Evolutionary conservation across 805 yeast species (phyloP), one percentile per base, ranked within the genome.

Genomic region (Ogataea trehalophila): DNA sequence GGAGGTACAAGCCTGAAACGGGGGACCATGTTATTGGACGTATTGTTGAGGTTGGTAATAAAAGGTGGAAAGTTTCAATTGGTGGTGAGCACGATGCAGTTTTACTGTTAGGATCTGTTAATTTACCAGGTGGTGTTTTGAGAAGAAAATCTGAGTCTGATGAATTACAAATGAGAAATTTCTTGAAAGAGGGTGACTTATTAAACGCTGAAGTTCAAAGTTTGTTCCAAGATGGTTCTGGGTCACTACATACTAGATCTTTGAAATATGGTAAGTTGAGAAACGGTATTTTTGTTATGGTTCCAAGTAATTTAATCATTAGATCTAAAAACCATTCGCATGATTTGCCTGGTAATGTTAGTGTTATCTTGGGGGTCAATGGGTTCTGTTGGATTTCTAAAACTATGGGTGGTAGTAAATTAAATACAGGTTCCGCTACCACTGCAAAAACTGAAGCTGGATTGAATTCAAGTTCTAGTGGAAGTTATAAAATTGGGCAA

Each of bases 21-120:
- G 99, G 99, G 54, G 99, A 94, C 63, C 98, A 94, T 65, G 75
- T 94, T 20, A 83, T 94, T 20, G 99, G 99, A 1, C 74, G 99
- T 52, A 85, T 94, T 55, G 84, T 94, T 2, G 98, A 94, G 59
- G 97, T 92, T 6, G 96, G 96, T 1, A 86, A 85, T 53, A 87
- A 85, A 62, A 74, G 98, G 58, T 94, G 99, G 99, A 89, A 85
- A 62, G 98, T 94, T 15, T 97, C 92, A 58, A 89, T 94, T 53
- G 98, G 98, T 29, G 88, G 89, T n/a, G 85, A 83, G 59, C 96
- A 88, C 60, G 92, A 90, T 62, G 98, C 97, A 0, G 83, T 88
- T 0, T 70, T 94, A 51, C 85, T 88, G 89, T 75, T 95, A 48
- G 99, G 99, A 13, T 88, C 97, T 1, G 96, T 94, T 18, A 94